Evolutionary conservation across 2,329 filamentous ascomycete genomes (phyloP), one percentile per base, ranked within the genome.

Genomic region (Kalmusia sp.): DNA sequence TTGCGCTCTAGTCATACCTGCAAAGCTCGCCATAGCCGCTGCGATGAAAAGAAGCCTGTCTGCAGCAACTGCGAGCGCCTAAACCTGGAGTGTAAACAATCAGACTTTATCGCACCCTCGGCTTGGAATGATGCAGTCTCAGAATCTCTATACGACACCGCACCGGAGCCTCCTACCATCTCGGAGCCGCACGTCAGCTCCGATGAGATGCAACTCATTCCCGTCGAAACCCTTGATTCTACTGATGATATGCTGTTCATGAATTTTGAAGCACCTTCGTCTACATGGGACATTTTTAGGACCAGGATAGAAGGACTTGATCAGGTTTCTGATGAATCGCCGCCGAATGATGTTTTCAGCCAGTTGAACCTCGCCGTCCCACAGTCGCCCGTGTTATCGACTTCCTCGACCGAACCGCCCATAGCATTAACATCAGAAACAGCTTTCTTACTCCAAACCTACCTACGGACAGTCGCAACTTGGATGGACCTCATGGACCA

Each of bases 401-500:
- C 45, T 41, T 50, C 40, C 46, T 53, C 30, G 46, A 52, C 17
- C 19, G 47, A 51, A 27, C 39, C 50, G 4, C 49, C 50, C 8
- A 52, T 62, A 30, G 53, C 54, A 2, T 50, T 72, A 11, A 71
- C 58, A 11, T 39, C 64, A 3, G 71, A 74, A 51, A 66, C 60
- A 15, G 71, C 67, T 1, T 68, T 70, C 21, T 59, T 74, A 1
- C 53, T 73, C 1, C 63, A 72, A 43, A 66, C 62, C 6, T 74
- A 69, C 37, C 60, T 68, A 24, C 59, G 63, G 7, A 72, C 67
- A 3, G 66, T 74, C 9, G 71, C 69, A 6, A 64, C 51, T 2
- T 74, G 69, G 70, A 71, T 72, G 67, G 70, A 72, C 37, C 50
- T 72, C 2, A 69, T 73, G 50, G 70, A 72, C 31, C 64, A 67